Evolutionary conservation across 495 filamentous ascomycete species (phyloP).

Genomic region (Trypethelium eluteriae): DNA sequence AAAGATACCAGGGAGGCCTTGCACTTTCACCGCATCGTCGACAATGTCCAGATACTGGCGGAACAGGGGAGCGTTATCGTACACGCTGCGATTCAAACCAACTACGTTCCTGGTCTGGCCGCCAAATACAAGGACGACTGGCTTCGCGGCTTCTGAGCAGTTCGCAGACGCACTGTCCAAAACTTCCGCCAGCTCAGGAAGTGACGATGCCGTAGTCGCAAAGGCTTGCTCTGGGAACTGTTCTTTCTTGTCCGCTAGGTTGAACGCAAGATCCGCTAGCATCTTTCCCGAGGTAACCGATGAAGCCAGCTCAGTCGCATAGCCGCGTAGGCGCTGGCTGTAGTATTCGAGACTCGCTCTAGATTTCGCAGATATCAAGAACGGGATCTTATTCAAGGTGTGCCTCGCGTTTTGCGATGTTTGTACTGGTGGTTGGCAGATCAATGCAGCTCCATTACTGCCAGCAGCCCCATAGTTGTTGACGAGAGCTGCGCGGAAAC

Average conservation of each 20-base stretch:
- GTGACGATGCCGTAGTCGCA: background rate
- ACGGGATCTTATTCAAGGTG: conserved; percentile 23
- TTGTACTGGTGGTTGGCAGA: background rate
- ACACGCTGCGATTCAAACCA: background rate
- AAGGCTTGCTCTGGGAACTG: background rate
- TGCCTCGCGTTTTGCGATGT: background rate
- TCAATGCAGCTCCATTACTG: conserved; percentile 43
- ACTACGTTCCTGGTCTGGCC: background rate
- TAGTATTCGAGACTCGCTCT: conserved; percentile 31
- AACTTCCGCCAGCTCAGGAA: background rate
- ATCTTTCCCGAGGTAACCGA: background rate
- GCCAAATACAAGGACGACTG: background rate
- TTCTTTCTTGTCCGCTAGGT: background rate
- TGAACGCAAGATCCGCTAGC: background rate
- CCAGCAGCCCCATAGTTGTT: conserved; percentile 61
- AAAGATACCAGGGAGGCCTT: conserved; percentile 19
- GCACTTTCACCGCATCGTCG: background rate
- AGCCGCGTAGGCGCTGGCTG: conserved; percentile 13
- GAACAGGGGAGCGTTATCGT: background rate
- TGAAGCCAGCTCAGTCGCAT: background rate
- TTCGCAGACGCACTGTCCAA: background rate
- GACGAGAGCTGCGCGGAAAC: conserved; percentile 49
- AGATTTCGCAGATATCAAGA: conserved; percentile 49
- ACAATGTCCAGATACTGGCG: background rate
- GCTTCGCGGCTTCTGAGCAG: background rate